Percentiles rank a stretch among this genome's conserved stretches.
These are phyloP conservation scores for Salix brachista DNA, from an alignment of 345 rosid genomes.

Conservation along the genomic window DNA sequence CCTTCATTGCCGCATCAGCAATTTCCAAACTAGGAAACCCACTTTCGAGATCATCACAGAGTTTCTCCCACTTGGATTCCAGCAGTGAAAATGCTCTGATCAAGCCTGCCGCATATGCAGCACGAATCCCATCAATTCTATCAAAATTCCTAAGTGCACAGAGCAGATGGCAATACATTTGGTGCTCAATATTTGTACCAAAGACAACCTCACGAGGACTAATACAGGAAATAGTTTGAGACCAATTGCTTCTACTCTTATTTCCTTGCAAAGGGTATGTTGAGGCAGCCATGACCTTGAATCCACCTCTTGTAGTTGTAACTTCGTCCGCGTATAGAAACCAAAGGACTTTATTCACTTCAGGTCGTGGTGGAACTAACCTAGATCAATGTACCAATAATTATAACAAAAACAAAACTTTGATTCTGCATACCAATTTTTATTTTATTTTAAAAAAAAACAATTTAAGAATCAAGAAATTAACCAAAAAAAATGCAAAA, in stretches of 20 bases:
- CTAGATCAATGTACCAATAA: constrained; percentile 12
- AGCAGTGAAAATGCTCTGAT: constrained; percentile 26
- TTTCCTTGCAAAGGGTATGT: constrained; percentile 30
- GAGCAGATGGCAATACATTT: constrained; percentile 51
- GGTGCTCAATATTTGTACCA: constrained; percentile 36
- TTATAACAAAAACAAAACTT: neutral
- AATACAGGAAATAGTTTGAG: constrained; percentile 14
- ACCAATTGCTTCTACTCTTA: constrained; percentile 14
- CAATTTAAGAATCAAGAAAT: neutral
- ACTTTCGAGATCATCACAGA: constrained; percentile 42
- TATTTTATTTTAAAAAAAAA: neutral
- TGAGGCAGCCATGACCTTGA: constrained; percentile 48
- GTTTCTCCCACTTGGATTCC: constrained; percentile 43
- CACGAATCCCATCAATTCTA: constrained; percentile 35
- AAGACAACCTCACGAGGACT: constrained; percentile 42
- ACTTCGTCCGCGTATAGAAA: constrained; percentile 34
- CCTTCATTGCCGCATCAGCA: constrained; percentile 30
- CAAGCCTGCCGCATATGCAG: constrained; percentile 40
- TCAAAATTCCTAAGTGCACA: constrained; percentile 41
- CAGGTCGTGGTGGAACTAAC: constrained; percentile 37
- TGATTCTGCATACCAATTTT: neutral
- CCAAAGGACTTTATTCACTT: constrained; percentile 26
- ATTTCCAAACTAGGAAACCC: constrained; percentile 32
- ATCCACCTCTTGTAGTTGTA: constrained; percentile 39
- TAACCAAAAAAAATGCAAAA: neutral